These are phyloP conservation scores for Fusarium lyarnte DNA, from an alignment of 2,329 filamentous ascomycete genomes.

Conservation along the genomic window DNA sequence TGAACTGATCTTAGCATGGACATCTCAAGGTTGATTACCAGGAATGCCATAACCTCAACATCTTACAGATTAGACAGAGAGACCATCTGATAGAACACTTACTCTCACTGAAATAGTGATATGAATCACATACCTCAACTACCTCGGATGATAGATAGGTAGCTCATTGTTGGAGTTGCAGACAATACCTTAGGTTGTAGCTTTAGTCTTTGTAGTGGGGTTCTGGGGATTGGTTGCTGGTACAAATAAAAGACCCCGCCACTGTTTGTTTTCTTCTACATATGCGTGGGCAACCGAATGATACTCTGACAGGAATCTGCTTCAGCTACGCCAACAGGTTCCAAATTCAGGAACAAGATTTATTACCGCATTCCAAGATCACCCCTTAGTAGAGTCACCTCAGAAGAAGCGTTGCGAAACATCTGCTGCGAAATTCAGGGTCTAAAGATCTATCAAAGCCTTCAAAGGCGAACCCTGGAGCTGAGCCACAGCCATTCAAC, in stretches of 20 bases:
- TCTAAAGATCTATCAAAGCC: background rate
- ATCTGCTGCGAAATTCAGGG: conserved; percentile 6
- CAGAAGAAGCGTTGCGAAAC: background rate
- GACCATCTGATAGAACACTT: background rate
- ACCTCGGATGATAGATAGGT: background rate
- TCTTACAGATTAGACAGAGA: background rate
- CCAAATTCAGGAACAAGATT: background rate
- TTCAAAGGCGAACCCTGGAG: conserved; percentile 8
- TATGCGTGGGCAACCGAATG: background rate
- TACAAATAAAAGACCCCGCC: conserved; percentile 32
- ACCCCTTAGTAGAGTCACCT: background rate
- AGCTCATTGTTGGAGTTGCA: background rate
- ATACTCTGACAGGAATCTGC: background rate
- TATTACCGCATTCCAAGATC: background rate
- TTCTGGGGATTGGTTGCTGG: conserved; percentile 32
- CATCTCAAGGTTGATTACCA: background rate
- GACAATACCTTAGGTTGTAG: background rate
- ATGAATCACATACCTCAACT: background rate
- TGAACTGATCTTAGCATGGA: background rate
- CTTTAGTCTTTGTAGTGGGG: conserved; percentile 20
- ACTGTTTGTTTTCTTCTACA: conserved; percentile 38
- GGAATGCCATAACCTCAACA: background rate
- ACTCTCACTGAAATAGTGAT: background rate
- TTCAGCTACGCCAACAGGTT: background rate
- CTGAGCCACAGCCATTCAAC: conserved; percentile 43